A percentile compares a stretch with the other conserved stretches of the same genome.
These are phyloP conservation scores for Trichoderma polysporum DNA, from an alignment of 2,329 filamentous ascomycete species.

Conservation along the genomic window DNA sequence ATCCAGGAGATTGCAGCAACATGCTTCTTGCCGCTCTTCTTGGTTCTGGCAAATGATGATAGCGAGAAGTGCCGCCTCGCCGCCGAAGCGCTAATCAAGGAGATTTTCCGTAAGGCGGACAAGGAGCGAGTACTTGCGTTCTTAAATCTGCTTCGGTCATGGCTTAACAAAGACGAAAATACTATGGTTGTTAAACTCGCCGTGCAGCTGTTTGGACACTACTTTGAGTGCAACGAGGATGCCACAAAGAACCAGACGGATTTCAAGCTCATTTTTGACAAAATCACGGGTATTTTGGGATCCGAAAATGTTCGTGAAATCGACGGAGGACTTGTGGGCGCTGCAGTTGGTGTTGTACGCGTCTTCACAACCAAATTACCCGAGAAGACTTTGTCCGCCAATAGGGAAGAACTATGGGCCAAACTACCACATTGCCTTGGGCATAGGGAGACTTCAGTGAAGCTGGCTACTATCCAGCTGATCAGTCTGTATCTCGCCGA, in stretches of 20 bases:
- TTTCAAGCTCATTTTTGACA: conserved; percentile 59
- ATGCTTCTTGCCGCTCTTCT: conserved; percentile 82
- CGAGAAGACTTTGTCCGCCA: conserved; percentile 58
- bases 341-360: conserved; percentile 66
- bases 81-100: conserved; percentile 75
- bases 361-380: conserved; percentile 69
- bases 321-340: conserved; percentile 73
- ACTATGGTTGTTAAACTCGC: conserved; percentile 68
- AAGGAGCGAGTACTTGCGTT: conserved; percentile 70
- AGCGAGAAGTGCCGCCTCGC: conserved; percentile 81
- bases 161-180: conserved; percentile 75
- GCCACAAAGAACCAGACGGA: conserved; percentile 65
- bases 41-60: conserved; percentile 86
- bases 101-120: conserved; percentile 76
- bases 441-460: conserved; percentile 71
- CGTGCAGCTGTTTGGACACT: conserved; percentile 78
- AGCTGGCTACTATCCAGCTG: conserved; percentile 72
- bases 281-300: conserved; percentile 53
- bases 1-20: conserved; percentile 78
- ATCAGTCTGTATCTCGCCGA: conserved; percentile 77
- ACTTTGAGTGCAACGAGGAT: conserved; percentile 68
- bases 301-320: conserved; percentile 52
- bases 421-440: conserved; percentile 67
- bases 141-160: conserved; percentile 67
- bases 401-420: conserved; percentile 67